Percentiles rank a stretch among this genome's conserved stretches.
Evolutionary conservation across 352 stramenopile species (phyloP).

Genomic region (Phytopythium litorale): DNA sequence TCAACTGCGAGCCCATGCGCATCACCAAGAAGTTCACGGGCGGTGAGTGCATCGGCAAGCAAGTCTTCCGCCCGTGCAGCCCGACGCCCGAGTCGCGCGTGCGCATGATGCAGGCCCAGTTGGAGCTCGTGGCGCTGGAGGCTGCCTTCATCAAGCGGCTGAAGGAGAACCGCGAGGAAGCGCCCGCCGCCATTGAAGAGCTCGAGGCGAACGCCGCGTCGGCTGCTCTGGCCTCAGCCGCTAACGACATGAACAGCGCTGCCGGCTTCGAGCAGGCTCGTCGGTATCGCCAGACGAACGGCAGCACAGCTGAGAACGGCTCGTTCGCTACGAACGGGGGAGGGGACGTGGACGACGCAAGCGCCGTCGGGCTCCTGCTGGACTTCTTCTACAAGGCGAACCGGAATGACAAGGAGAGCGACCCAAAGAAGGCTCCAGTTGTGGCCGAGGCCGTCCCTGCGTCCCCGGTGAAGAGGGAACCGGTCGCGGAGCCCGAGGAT

Average conservation of each 20-base stretch:
- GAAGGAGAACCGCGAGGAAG: conserved; percentile 77
- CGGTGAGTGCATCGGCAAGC: conserved; percentile 89
- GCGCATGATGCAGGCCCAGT: conserved; percentile 66
- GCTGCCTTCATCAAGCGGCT: conserved; percentile 73
- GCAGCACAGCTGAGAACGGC: conserved; percentile 18
- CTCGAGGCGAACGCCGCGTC: conserved; percentile 24
- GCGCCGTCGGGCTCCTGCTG: conserved; percentile 61
- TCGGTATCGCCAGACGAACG: conserved; percentile 24
- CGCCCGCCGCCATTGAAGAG: conserved; percentile 47
- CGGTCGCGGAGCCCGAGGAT: conserved; percentile 9
- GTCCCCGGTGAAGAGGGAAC: conserved; percentile 19
- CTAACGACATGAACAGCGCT: conserved; percentile 18
- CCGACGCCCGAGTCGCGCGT: conserved; percentile 61
- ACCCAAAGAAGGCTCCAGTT: conserved; percentile 8
- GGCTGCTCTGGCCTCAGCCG: conserved; percentile 12
- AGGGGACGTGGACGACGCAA: conserved; percentile 49
- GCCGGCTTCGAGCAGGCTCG: conserved; percentile 16
- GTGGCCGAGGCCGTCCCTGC: neutral
- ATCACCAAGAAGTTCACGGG: conserved; percentile 94
- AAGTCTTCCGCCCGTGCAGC: conserved; percentile 77
- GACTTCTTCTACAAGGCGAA: conserved; percentile 85
- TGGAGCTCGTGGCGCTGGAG: conserved; percentile 70
- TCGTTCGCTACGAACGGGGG: conserved; percentile 27
- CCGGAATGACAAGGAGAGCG: conserved; percentile 44
- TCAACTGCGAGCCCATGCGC: conserved; percentile 91